Evolutionary conservation across 2,329 filamentous ascomycete species (phyloP), one percentile per base, ranked within the genome.

Genomic region (Ambrosiella beaveri): DNA sequence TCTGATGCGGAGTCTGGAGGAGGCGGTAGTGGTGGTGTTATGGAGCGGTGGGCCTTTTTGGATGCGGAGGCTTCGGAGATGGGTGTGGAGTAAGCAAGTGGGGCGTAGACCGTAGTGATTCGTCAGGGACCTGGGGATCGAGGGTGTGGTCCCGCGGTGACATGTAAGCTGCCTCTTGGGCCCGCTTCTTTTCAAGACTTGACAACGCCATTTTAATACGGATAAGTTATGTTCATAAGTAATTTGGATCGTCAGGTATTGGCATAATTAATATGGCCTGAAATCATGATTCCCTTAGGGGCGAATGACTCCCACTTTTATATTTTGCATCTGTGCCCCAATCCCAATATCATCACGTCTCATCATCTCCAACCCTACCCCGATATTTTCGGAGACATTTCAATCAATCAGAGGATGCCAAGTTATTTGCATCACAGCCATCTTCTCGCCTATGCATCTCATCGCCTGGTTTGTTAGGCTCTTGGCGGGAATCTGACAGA

Each of bases 121-220:
- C 27, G 27, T 27, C 27, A 4, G 27, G 27, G 27, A 27, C 27
- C 27, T 27, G 27, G 27, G 27, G 27, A 27, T 27, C 3, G 27
- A 27, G 27, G 7, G 54, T 41, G 36, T 51, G 40, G 55, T 59
- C 27, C 27, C 27, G 57, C 15, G 41, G 15, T 11, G 35, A 38
- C 52, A 59, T 59, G 17, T 59, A 59, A 13, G 39, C 52, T 36
- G 52, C 51, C 38, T 59, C 57, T 12, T 55, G 54, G 37, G 45
- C 57, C 11, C 57, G 51, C 44, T 52, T 52, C 39, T 41, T 41
- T 41, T 41, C 39, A 41, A 41, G 39, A 11, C 9, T 11, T n/a
- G 39, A 12, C 11, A n/a, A 8, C 11, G 39, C 11, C 39, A 41
- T 41, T 27, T 27, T 27, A 27, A 27, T 27, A 4, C 27, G 27